A percentile compares a stretch with the other conserved stretches of the same genome.
These are phyloP conservation scores for Leccinum imitatum DNA, from an alignment of 768 basidiomycete species.

Conservation along the genomic window DNA sequence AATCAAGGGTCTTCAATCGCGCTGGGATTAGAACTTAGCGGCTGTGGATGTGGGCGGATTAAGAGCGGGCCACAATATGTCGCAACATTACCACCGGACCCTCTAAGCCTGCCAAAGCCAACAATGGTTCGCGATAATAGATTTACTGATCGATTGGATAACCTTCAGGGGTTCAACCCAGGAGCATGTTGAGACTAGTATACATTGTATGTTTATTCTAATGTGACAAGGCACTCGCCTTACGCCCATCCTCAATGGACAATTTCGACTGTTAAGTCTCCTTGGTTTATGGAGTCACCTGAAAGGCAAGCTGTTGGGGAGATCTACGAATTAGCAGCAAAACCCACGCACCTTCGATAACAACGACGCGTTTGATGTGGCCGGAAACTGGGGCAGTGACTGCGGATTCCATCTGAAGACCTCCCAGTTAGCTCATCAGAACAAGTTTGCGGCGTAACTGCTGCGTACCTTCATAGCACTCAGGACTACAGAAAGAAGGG, in stretches of 20 bases:
- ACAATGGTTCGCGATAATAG: conserved; percentile 9
- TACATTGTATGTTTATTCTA: conserved; percentile 20
- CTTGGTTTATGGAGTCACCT: conserved; percentile 95
- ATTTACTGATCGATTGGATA: not conserved
- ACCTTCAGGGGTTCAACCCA: not conserved
- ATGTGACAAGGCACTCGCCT: conserved; percentile 12
- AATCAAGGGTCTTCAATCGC: conserved; percentile 3
- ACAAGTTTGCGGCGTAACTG: not conserved
- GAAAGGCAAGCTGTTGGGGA: conserved; percentile 12
- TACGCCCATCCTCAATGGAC: conserved; percentile 49
- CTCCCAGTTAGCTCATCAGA: conserved; percentile 15
- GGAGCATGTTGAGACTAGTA: conserved; percentile 15
- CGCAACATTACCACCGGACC: conserved; percentile 9
- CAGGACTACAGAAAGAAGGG: conserved; percentile 54
- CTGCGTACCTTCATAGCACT: conserved; percentile 91
- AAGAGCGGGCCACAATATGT: conserved; percentile 10
- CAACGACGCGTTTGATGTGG: conserved; percentile 90
- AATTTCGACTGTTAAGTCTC: conserved; percentile 89
- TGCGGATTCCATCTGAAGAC: conserved; percentile 89
- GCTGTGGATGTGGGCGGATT: not conserved
- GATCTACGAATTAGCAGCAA: not conserved
- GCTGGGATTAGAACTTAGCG: conserved; percentile 10
- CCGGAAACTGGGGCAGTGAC: conserved; percentile 97
- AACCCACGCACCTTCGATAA: conserved; percentile 68
- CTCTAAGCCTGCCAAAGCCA: conserved; percentile 13